Base-by-base conservation (phyloP, 2,329 filamentous ascomycete species). In the Orbilia ellipsospora region DNA sequence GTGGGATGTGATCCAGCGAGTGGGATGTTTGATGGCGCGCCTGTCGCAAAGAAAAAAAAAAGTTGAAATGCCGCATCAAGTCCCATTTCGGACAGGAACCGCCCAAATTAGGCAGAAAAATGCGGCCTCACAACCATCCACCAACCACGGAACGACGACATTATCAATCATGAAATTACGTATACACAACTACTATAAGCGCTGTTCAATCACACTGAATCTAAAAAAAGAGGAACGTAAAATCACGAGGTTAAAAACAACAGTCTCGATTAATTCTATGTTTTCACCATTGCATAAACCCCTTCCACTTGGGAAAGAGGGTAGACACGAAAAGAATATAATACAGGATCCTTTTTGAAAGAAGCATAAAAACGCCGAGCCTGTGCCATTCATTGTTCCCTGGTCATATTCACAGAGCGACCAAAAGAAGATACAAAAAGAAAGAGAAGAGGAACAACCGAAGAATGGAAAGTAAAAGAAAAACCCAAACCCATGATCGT, bases 11-110 rank as follows among this genome's bases (percentile, higher is more conserved):
- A 36, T 36, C 5, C 5, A 36, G 5, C 31, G 8, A 36, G 31
- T 36, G 31, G 31, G 31, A 36, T 36, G 31, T 10, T 42, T 28
- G 16, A n/a, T 16, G 23, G 20, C 6, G 36, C n/a, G 26, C 42
- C 18, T 56, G 51, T 59, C 26, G 51, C 56, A 68, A 36, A 36
- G 8, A 36, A 36, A 36, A 36, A 36, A 48, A 48, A 48, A 48
- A 48, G 28, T 54, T 68, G 40, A 48, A 28, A n/a, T 62, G 66
- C 66, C 66, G 66, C 66, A 69, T 40, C 36, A 28, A 62, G 50
- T n/a, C 44, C 42, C 10, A 16, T 69, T 62, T 56, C 45, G 15
- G 31, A 16, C 6, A 2, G n/a, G 20, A 13, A 26, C 2, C 16
- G 13, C 18, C 36, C 18, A 3, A 16, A 61, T 45, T 28, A 2